Evolutionary conservation across 2,329 filamentous ascomycete species (phyloP), one percentile per base, ranked within the genome.

Genomic region (Myriosclerotinia duriaeana): DNA sequence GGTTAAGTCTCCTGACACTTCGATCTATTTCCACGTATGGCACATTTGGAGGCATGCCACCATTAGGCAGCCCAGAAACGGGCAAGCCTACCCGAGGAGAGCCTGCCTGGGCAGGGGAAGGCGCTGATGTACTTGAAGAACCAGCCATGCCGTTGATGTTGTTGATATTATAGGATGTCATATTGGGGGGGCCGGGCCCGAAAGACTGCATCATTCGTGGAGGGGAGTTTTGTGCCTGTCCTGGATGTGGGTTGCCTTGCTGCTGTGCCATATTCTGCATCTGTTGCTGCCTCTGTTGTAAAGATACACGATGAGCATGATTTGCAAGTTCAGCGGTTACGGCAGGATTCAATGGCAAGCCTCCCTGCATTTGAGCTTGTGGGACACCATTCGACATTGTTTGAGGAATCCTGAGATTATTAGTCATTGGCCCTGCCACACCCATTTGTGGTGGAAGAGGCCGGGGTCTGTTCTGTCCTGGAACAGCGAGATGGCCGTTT

Each of bases 281-380:
- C 12, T 69, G 72, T 60, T 74, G 72, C 66, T 78, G 77, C 54
- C 64, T 63, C 26, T 66, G 64, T 50, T 66, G 64, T 22, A 62
- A 14, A 20, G 89, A 83, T 53, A 91, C 86, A 53, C 86, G 85
- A 65, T 87, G 86, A 20, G 87, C 85, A 72, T 89, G 87, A 72
- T 89, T 79, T 71, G 88, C 81, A 56, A 88, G 77, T 65, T 82
- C 82, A 36, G 84, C 79, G 68, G 87, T 84, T 3, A 85, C 75
- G 53, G 78, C 79, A 9, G 79, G 77, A 60, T 79, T 80, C 7
- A 83, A 78, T 2, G 86, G 84, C 80, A 91, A 84, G 65, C 89
- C 84, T 64, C 67, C 68, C 72, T 89, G 88, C 80, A 92, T 84
- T 70, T 89, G 89, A 34, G 89, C 87, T 75, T 91, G 89, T 48